Evolutionary conservation across 129 eudicot species (phyloP).

Genomic region (Arctium minus): DNA sequence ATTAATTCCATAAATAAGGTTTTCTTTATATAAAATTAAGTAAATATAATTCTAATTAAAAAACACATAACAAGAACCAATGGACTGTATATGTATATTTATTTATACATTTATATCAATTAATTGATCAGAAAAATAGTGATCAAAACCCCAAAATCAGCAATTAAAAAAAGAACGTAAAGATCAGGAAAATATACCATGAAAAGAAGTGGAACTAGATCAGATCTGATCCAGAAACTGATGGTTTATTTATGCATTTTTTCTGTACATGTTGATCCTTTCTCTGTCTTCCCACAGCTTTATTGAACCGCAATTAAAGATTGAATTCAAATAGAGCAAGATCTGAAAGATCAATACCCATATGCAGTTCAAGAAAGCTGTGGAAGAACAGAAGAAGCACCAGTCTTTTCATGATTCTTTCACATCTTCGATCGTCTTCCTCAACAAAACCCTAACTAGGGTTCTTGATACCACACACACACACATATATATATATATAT

Average conservation of each 20-base stretch:
- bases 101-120: not conserved
- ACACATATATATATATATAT: not conserved
- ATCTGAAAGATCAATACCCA: not conserved
- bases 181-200: slow-evolving; percentile 18
- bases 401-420: slow-evolving; percentile 26
- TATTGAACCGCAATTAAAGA: slow-evolving; percentile 62
- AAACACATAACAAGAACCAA: not conserved
- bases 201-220: not conserved
- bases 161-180: not conserved
- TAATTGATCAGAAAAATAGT: not conserved
- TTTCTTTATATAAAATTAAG: no score
- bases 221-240: slow-evolving; percentile 19
- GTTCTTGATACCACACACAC: slow-evolving; percentile 16
- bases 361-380: slow-evolving; percentile 99
- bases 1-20: not conserved
- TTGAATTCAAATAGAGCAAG: not conserved
- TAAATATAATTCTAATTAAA: not conserved
- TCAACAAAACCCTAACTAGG: slow-evolving; percentile 48
- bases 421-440: not conserved
- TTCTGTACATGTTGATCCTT: slow-evolving; percentile 34
- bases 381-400: slow-evolving; percentile 80
- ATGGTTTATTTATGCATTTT: not conserved
- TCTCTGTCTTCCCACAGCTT: slow-evolving; percentile 93
- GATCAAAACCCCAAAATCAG: not conserved
- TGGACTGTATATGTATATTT: not conserved